Evolutionary conservation across 2,329 filamentous ascomycete genomes (phyloP), one percentile per base, ranked within the genome.

Genomic region (Thyridium curvatum): DNA sequence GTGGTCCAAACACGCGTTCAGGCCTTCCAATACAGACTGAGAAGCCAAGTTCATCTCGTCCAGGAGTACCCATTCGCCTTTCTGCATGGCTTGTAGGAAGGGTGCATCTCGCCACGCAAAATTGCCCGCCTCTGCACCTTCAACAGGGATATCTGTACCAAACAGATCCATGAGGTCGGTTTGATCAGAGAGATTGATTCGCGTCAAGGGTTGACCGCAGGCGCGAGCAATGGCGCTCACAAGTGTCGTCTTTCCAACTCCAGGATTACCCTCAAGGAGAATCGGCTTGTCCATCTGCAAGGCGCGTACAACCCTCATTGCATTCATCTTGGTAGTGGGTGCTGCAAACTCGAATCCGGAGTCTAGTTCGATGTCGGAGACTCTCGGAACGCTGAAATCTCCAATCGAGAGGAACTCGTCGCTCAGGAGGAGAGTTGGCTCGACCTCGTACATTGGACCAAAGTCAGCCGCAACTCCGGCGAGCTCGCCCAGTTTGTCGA

Each of bases 11-110:
- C 93, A 97, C 16, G 93, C 91, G 50, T 98, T 98, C 26, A 98
- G 69, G 46, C 93, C 94, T 65, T 98, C 93, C 1, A 98, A 75
- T 2, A 98, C 90, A 4, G 91, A 94, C 58, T 98, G 93, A 1
- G 91, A 97, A 2, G 94, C 93, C 46, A 98, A 66, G 53, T 98
- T 98, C 93, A 98, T 98, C 67, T 98, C 93, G 54, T 98, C 93
- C 1, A 98, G 73, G 18, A 98, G 69, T 10, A 98, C 93, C 93
- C 93, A 98, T 51, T 94, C 86, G 18, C 93, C 93, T 41, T 79
- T 85, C 56, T 97, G 93, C 91, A 98, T 97, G 0, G 93, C 93
- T 56, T 88, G 86, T 15, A 98, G 68, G 56, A 98, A 97, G 1
- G 93, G 90, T 0, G 91, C 93, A 58, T 98, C 91, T 49, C 89